phyloP scores from a whole-genome alignment of 2,329 filamentous ascomycete genomes.

The Dissoconium aciculare region DNA sequence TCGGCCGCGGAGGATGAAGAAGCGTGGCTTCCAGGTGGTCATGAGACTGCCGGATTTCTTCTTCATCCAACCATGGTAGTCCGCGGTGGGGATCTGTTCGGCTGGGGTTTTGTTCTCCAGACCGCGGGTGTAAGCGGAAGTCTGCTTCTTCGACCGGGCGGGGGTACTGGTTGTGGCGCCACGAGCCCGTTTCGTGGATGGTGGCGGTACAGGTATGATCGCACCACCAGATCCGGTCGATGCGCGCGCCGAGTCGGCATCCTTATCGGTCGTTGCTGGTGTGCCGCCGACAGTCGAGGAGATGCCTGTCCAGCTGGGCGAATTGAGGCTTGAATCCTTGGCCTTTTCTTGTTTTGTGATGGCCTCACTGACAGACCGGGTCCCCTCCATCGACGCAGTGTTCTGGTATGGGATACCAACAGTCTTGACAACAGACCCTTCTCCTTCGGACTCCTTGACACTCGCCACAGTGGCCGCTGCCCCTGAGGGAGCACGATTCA shows the following conservation, averaged over 20 bases:
- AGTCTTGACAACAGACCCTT: neutral
- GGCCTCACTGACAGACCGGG: constrained; percentile 71
- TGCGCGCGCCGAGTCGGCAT: constrained; percentile 23
- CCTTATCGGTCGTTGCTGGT: constrained; percentile 41
- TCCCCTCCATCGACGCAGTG: constrained; percentile 41
- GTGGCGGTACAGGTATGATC: constrained; percentile 19
- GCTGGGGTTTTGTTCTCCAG: constrained; percentile 65
- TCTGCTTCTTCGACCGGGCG: constrained; percentile 63
- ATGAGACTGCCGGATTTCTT: constrained; percentile 94
- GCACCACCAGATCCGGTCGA: constrained; percentile 30
- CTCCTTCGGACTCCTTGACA: neutral
- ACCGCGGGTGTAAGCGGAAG: constrained; percentile 82
- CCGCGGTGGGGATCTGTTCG: constrained; percentile 71
- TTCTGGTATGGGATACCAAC: neutral
- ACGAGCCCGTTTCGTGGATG: constrained; percentile 13
- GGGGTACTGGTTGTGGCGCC: no score
- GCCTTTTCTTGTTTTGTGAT: constrained; percentile 40
- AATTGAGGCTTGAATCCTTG: constrained; percentile 13
- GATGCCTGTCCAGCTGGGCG: constrained; percentile 29
- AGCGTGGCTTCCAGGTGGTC: constrained; percentile 90
- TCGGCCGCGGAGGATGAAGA: constrained; percentile 88
- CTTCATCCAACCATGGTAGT: constrained; percentile 99
- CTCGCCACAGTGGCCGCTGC: neutral
- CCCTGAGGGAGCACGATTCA: neutral
- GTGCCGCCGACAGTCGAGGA: constrained; percentile 62